Base-by-base conservation (phyloP, 208 protist genomes). In the Naegleria gruberi region DNA sequence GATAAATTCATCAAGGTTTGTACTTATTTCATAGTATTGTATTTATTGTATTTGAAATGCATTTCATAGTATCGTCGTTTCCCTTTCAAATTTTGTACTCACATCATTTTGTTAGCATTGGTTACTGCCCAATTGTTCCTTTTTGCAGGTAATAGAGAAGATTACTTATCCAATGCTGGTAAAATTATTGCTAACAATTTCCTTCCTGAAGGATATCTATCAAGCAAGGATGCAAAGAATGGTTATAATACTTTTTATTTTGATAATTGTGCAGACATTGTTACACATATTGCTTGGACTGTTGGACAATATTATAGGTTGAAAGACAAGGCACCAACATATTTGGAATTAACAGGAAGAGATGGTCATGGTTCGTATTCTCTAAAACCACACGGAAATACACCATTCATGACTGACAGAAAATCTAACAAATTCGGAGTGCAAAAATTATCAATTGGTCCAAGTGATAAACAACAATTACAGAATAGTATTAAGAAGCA, bases 221-320 rank as follows among this genome's bases (percentile, higher is more conserved):
- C n/a, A 17, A n/a, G 7, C 0, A 44, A 41, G n/a, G 77, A 83
- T 19, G n/a, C 23, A 19, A 41, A 44, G 15, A 83, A 5, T 17
- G 77, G 77, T n/a, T 83, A 44, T 83, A 44, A 41, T 44, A 83
- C 37, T 83, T 83, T 44, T 83, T 83, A 41, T 44, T 83, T 83
- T 43, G 12, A 83, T 44, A 43, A 83, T 41, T 44, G 12, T 41
- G 37, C 42, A 23, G 77, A 83, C n/a, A 44, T 83, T 44, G 37
- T 83, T 40, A 34, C 42, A 1, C 77, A 83, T 44, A 30, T 83
- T 17, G 77, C 12, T 44, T 23, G 15, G 12, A 83, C 77, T 44
- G 77, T 83, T 10, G 30, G 30, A 23, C 51, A 65, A 65, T 65
- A 65, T 65, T 65, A 65, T 65, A 23, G 30, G 15, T 65, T 65